Percentiles rank a stretch among this genome's conserved stretches.
Evolutionary conservation across 345 rosid genomes (phyloP).

Genomic region (Ricinus communis): DNA sequence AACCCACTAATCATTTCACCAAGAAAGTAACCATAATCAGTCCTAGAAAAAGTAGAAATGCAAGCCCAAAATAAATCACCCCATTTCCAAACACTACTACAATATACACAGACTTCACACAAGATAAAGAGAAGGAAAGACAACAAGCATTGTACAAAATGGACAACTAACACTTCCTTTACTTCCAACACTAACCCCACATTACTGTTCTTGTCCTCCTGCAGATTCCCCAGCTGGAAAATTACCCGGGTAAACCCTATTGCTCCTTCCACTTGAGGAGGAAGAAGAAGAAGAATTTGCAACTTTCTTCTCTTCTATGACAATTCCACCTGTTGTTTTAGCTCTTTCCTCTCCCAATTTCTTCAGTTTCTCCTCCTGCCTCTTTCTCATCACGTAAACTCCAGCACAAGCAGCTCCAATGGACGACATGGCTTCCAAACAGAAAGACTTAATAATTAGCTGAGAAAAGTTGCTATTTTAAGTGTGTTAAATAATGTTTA

Average conservation of each 20-base stretch:
- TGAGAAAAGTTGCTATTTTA: not conserved
- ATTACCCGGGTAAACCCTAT: conserved; percentile 3
- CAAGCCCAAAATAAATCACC: not conserved
- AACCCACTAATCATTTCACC: too few relatives aligned
- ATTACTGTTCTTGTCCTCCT: not conserved
- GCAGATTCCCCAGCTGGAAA: not conserved
- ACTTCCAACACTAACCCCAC: not conserved
- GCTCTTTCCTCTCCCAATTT: conserved; percentile 14
- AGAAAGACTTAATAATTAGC: not conserved
- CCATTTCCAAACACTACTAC: not conserved
- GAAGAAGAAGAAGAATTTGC: not conserved
- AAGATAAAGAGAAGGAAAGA: not conserved
- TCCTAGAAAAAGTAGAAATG: too few relatives aligned
- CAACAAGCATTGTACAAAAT: not conserved
- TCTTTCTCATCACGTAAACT: conserved; percentile 36
- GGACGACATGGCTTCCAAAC: conserved; percentile 39
- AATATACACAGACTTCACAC: not conserved
- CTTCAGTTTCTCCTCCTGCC: conserved; percentile 35
- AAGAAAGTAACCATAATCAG: too few relatives aligned
- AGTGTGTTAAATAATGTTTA: not conserved
- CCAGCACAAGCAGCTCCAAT: conserved; percentile 34
- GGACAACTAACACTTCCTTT: not conserved
- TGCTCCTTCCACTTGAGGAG: not conserved
- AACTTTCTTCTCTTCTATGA: not conserved
- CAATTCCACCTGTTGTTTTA: not conserved